Percentiles rank a stretch among this genome's conserved stretches.
phyloP scores from a whole-genome alignment of 1,284 basidiomycete species.

The Amylostereum chailletii region DNA sequence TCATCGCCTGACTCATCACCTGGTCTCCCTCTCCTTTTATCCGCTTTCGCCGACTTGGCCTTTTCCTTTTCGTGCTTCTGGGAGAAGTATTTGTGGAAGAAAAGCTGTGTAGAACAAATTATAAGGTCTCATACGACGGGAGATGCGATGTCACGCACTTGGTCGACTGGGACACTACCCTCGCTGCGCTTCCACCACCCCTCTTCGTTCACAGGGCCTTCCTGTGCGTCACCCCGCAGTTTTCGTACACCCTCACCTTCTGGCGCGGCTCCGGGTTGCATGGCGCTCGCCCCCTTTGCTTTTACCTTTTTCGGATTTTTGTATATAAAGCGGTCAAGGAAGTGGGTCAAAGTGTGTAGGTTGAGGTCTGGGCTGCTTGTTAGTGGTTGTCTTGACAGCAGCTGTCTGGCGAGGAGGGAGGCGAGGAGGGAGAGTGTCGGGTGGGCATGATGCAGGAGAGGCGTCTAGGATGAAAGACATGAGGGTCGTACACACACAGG shows the following conservation, averaged over 20 bases:
- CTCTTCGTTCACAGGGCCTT: slow-evolving; percentile 65
- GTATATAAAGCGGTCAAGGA: slow-evolving; percentile 68
- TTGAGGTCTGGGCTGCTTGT: slow-evolving; percentile 85
- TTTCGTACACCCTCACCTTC: slow-evolving; percentile 66
- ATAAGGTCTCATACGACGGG: background rate
- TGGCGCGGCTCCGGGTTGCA: slow-evolving; percentile 81
- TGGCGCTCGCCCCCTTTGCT: slow-evolving; percentile 75
- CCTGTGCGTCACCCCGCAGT: slow-evolving; percentile 55
- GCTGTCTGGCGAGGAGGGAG: slow-evolving; percentile 78
- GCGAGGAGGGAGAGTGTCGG: slow-evolving; percentile 81
- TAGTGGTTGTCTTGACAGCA: slow-evolving; percentile 64
- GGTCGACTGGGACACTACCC: slow-evolving; percentile 81
- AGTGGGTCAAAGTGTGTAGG: slow-evolving; percentile 81
- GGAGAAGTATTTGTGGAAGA: slow-evolving; percentile 60
- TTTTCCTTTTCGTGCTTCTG: slow-evolving; percentile 49
- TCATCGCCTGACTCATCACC: slow-evolving; percentile 23
- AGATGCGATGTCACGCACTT: slow-evolving; percentile 37
- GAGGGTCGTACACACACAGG: background rate
- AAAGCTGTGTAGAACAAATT: slow-evolving; percentile 34
- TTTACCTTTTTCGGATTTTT: slow-evolving; percentile 89
- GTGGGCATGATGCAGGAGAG: slow-evolving; percentile 84
- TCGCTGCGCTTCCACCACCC: slow-evolving; percentile 69
- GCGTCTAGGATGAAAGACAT: slow-evolving; percentile 40
- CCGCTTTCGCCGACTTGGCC: slow-evolving; percentile 38
- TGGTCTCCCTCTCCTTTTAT: slow-evolving; percentile 31